Conservation (phyloP, 1,284 basidiomycete species). For the Boletus smithii region DNA sequence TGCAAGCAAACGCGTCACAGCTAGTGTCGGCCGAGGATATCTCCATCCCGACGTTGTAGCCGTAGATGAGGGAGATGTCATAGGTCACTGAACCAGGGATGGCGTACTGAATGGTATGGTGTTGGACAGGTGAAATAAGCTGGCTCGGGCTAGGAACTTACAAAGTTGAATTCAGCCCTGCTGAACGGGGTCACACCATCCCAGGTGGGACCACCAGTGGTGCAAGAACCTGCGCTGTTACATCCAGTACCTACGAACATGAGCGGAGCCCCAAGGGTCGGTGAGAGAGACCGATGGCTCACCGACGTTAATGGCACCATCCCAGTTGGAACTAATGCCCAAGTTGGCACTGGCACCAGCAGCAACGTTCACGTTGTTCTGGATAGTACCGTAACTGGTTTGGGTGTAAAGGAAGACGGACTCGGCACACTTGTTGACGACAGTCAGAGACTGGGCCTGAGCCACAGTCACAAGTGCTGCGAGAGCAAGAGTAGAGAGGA, state of each 20-base stretch:
- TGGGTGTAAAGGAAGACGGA: conserved; percentile 32
- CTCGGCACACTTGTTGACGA: conserved; percentile 30
- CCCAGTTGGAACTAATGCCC: conserved; percentile 35
- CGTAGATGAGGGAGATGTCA: conserved; percentile 38
- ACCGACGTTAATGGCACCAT: conserved; percentile 35
- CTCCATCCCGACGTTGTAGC: conserved; percentile 38
- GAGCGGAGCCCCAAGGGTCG: not conserved
- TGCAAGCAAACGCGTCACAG: conserved; percentile 31
- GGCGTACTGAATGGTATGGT: conserved; percentile 16
- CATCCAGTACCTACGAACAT: conserved; percentile 32
- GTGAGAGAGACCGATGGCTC: conserved; percentile 1
- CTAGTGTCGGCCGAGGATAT: conserved; percentile 31
- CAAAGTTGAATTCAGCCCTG: conserved; percentile 29
- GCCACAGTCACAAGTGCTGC: conserved; percentile 16
- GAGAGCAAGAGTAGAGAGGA: conserved; percentile 21
- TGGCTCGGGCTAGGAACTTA: not conserved
- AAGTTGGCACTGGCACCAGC: conserved; percentile 26
- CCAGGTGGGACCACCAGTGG: conserved; percentile 30
- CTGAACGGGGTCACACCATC: conserved; percentile 28
- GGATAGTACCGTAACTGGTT: conserved; percentile 29
- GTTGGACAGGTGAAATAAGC: not conserved
- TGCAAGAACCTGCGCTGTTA: conserved; percentile 22
- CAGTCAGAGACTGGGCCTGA: conserved; percentile 32
- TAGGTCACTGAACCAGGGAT: conserved; percentile 35
- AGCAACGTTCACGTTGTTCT: conserved; percentile 26